Evolutionary conservation across 495 filamentous ascomycete species (phyloP), one percentile per base, ranked within the genome.

Genomic region (Haplographium delicatum): DNA sequence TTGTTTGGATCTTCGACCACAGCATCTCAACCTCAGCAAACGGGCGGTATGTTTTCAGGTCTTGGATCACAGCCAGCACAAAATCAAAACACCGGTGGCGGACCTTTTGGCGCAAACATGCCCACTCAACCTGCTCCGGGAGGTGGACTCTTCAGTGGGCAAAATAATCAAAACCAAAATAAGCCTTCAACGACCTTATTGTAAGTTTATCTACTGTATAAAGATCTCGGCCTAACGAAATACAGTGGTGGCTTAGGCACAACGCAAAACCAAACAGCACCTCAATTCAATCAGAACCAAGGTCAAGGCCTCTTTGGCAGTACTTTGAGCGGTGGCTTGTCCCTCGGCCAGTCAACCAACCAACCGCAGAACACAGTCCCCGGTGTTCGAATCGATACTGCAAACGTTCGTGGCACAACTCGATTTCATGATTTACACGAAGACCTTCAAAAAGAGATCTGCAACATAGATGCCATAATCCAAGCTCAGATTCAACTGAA

Each of bases 371-470:
- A 78, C 44, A 68, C 68, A 1, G 71, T 82, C 5, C 79, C 85
- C 5, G 88, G 89, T 5, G 87, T 89, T 15, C 83, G 84, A 45
- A 82, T 95, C 28, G 85, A 90, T 66, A 62, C 86, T 24, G 78
- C 74, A 63, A 83, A 88, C 61, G 72, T 96, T 19, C 77, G 86
- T 9, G 79, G 85, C 4, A 96, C 89, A 0, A 96, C 93, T 6
- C 85, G 93, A 47, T 96, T 89, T 70, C 83, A 84, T 63, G 91
- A 95, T 69, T 82, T 94, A 31, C 79, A 87, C 35, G 85, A 91
- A 56, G 78, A 85, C 28, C 70, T 96, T n/a, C 87, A 95, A 54
- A 77, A 78, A 40, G 64, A 85, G 38, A 84, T 98, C 35, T 79
- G 85, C 44, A 61, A 63, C 10, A 79, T 95, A 52, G 91, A 98